Percentiles rank a stretch among this genome's conserved stretches.
Evolutionary conservation across 768 basidiomycete species (phyloP).

Genomic region (Leccinum truebloodii): DNA sequence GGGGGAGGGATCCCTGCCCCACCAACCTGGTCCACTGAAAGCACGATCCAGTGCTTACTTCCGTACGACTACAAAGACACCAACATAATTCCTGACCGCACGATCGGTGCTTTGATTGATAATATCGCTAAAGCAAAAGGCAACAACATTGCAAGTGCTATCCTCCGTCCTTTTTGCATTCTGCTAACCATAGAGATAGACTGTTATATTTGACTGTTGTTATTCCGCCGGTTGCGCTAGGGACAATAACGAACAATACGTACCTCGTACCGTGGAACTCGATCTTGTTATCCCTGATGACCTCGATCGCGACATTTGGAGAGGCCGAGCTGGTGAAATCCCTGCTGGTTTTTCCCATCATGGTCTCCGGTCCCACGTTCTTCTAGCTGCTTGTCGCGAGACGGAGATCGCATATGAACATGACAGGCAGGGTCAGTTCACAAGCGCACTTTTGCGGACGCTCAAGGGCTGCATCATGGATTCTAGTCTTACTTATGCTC

Average conservation of each 20-base stretch:
- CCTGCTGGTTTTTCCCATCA: slow-evolving; percentile 25
- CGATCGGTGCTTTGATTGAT: slow-evolving; percentile 21
- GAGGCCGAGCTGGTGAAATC: slow-evolving; percentile 12
- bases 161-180: background rate
- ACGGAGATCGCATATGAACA: slow-evolving; percentile 34
- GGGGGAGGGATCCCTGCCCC: slow-evolving; percentile 38
- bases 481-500: slow-evolving; percentile 25
- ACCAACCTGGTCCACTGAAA: slow-evolving; percentile 7
- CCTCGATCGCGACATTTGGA: slow-evolving; percentile 32
- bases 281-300: slow-evolving; percentile 1
- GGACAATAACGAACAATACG: background rate
- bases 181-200: slow-evolving; percentile 29
- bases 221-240: slow-evolving; percentile 41
- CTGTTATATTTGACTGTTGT: slow-evolving; percentile 49
- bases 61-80: slow-evolving; percentile 17
- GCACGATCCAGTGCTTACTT: too few relatives aligned
- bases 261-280: slow-evolving; percentile 8
- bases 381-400: slow-evolving; percentile 44
- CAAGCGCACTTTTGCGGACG: slow-evolving; percentile 20
- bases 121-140: slow-evolving; percentile 20
- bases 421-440: slow-evolving; percentile 26
- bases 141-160: slow-evolving; percentile 35
- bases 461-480: slow-evolving; percentile 4
- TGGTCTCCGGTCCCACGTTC: slow-evolving; percentile 39
- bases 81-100: too few relatives aligned